Percentiles rank a stretch among this genome's conserved stretches.
phyloP scores from a whole-genome alignment of 805 yeast species.

The Starmerella davenportii region DNA sequence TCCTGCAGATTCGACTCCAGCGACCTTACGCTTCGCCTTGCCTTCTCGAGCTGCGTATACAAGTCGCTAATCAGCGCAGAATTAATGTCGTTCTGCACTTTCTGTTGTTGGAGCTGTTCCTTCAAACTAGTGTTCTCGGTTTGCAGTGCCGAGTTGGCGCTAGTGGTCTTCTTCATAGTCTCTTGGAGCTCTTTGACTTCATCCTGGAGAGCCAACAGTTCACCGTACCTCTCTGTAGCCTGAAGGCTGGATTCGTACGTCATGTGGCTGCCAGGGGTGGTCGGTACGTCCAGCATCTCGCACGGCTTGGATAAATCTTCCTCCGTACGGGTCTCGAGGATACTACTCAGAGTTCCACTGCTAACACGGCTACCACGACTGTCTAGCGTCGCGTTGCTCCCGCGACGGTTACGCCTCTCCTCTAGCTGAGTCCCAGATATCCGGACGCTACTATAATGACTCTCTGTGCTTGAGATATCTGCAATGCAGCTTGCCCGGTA shows the following conservation, averaged over 20 bases:
- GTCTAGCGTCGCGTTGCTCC: too few species aligned
- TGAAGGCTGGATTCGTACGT: neutral
- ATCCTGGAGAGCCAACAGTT: neutral
- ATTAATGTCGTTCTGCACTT: neutral
- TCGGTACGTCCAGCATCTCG: neutral
- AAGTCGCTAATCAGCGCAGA: neutral
- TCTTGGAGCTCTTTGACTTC: neutral
- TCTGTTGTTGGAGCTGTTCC: neutral
- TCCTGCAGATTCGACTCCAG: slow-evolving; percentile 19
- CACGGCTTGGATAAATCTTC: neutral
- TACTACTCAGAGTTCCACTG: neutral
- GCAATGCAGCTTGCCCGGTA: too few species aligned
- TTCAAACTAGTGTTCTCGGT: neutral
- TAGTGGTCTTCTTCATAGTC: neutral
- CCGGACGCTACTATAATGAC: too few species aligned
- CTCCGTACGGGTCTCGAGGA: neutral
- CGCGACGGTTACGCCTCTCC: too few species aligned
- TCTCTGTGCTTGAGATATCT: too few species aligned
- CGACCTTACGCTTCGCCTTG: neutral
- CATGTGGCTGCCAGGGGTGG: neutral
- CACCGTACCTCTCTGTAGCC: too few species aligned
- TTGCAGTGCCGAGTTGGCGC: neutral
- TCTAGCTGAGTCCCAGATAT: too few species aligned
- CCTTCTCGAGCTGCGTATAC: neutral
- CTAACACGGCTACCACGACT: neutral